phyloP scores from a whole-genome alignment of 768 basidiomycete species.

The Suillus hirtellus region DNA sequence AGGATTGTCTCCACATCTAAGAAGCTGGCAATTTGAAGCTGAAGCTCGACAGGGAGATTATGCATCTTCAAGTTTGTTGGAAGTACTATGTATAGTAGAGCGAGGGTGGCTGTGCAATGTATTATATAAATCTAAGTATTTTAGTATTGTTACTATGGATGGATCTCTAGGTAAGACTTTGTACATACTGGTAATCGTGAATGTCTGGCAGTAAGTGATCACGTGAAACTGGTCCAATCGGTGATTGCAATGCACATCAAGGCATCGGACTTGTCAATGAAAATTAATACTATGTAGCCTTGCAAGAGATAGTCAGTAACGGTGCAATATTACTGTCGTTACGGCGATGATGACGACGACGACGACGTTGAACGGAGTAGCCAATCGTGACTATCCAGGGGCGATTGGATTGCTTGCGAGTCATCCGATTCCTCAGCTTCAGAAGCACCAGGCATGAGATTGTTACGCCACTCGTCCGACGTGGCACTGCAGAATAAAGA shows the following conservation, averaged over 20 bases:
- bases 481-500: constrained; percentile 5
- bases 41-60: constrained; percentile 23
- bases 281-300: not conserved
- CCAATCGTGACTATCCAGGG: constrained; percentile 12
- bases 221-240: not conserved
- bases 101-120: not conserved
- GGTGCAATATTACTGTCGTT: not conserved
- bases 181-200: not conserved
- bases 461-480: constrained; percentile 17
- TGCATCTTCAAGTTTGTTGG: not conserved
- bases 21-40: constrained; percentile 15
- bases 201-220: not conserved
- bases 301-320: constrained; percentile 1
- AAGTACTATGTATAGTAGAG: not conserved
- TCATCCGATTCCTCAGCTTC: constrained; percentile 24
- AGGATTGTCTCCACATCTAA: constrained; percentile 21
- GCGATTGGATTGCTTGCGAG: constrained; percentile 16
- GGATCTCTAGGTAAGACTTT: not conserved
- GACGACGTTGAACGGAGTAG: constrained; percentile 15
- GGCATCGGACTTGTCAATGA: not conserved
- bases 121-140: not conserved
- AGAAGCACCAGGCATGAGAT: constrained; percentile 7
- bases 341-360: not conserved
- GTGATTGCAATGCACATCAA: not conserved
- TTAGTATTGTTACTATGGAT: not conserved